Percentiles rank a stretch among this genome's conserved stretches.
These are phyloP conservation scores for Lonicera japonica DNA, from an alignment of 129 eudicot species.

Conservation along the genomic window DNA sequence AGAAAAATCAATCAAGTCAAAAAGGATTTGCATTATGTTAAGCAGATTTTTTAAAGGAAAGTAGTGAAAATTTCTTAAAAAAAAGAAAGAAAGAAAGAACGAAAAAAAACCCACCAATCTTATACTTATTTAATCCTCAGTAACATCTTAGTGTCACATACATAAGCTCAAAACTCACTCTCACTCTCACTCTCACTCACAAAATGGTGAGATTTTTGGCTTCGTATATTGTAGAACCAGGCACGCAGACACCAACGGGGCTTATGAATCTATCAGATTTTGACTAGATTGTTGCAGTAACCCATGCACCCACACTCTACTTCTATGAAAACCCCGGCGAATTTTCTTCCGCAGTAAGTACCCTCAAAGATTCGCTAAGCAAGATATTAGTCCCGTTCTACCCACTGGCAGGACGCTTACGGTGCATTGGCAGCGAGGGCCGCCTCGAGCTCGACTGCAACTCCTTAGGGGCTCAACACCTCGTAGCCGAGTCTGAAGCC, in stretches of 20 bases:
- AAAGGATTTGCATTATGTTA: no score
- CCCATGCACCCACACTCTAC: constrained; percentile 16
- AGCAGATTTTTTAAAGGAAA: no score
- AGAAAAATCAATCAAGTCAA: no score
- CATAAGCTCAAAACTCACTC: neutral
- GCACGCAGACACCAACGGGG: neutral
- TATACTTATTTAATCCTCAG: no score
- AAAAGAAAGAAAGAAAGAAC: no score
- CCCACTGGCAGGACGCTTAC: constrained; percentile 27
- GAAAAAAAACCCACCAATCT: no score
- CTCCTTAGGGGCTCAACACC: constrained; percentile 12
- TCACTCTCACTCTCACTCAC: neutral
- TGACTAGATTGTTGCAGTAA: constrained; percentile 4
- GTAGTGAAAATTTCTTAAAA: no score
- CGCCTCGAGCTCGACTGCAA: constrained; percentile 25
- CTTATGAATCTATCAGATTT: constrained; percentile 8
- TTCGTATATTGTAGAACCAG: constrained; percentile 15
- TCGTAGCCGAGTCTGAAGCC: constrained; percentile 20
- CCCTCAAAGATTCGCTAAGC: constrained; percentile 18
- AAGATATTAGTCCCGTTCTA: constrained; percentile 15
- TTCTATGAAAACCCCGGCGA: neutral
- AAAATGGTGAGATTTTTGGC: constrained; percentile 4
- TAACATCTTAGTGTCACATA: no score
- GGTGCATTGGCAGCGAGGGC: neutral
- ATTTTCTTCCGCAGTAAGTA: neutral